Conservation (phyloP, 2,329 filamentous ascomycete species). For the Tolypocladium tundrense region DNA sequence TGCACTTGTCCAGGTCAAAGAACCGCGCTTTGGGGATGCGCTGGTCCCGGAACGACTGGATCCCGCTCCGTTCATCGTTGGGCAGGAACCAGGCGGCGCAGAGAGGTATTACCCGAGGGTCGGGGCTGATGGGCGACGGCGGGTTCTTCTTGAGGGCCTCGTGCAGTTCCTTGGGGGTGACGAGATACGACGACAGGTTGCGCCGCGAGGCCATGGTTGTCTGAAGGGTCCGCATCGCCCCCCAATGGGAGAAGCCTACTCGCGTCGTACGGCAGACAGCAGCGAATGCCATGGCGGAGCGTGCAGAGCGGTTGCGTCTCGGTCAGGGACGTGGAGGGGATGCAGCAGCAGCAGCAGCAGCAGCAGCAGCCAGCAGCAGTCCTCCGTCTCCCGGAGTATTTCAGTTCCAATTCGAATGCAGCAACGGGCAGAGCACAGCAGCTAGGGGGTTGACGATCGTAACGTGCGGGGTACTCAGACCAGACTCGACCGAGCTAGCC, state of each 20-base stretch:
- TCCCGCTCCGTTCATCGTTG: conserved; percentile 76
- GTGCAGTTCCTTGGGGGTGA: conserved; percentile 73
- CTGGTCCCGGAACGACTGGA: conserved; percentile 68
- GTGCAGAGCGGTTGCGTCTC: not conserved
- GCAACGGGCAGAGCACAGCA: not conserved
- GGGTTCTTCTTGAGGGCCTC: conserved; percentile 76
- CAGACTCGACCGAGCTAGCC: not conserved
- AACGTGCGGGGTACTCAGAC: not conserved
- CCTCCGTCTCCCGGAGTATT: not conserved
- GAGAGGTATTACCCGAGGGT: conserved; percentile 75
- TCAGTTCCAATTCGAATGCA: not conserved
- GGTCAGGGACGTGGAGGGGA: not conserved
- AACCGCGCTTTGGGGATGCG: conserved; percentile 87
- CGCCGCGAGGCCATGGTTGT: conserved; percentile 17
- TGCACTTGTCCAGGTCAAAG: conserved; percentile 90
- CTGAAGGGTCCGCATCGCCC: conserved; percentile 17
- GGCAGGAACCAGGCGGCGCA: conserved; percentile 96
- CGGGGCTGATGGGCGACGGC: conserved; percentile 66
- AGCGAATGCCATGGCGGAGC: conserved; percentile 29
- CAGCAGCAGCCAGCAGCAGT: not conserved
- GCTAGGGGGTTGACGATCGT: not conserved
- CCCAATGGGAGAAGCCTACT: conserved; percentile 26
- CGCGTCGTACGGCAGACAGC: conserved; percentile 32
- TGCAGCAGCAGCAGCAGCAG: not conserved
- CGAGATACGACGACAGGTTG: conserved; percentile 68